A percentile compares a stretch with the other conserved stretches of the same genome.
phyloP scores from a whole-genome alignment of 1,284 basidiomycete species.

The Polyporus tsugae region DNA sequence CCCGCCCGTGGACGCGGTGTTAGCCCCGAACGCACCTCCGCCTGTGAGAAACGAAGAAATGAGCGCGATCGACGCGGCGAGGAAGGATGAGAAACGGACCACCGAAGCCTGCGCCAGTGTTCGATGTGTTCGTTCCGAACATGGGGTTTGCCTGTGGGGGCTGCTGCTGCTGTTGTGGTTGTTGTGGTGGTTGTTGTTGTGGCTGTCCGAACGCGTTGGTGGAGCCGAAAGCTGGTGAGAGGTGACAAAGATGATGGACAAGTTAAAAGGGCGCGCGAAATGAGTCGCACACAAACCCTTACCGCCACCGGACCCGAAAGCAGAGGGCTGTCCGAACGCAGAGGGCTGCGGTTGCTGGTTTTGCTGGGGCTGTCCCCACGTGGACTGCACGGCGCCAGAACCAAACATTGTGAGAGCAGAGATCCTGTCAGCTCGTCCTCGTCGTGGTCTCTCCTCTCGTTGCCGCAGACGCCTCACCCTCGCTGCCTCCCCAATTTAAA shows the following conservation, averaged over 20 bases:
- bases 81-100: conserved; percentile 53
- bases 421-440: conserved; percentile 37
- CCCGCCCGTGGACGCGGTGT: conserved; percentile 49
- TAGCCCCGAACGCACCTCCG: conserved; percentile 63
- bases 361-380: conserved; percentile 71
- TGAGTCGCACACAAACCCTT: conserved; percentile 41
- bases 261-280: conserved; percentile 43
- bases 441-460: conserved; percentile 35
- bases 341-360: conserved; percentile 53
- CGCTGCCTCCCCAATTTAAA: conserved; percentile 26
- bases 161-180: conserved; percentile 44
- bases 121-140: conserved; percentile 64
- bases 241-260: conserved; percentile 29
- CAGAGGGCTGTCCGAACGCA: conserved; percentile 53
- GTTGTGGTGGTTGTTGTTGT: conserved; percentile 51
- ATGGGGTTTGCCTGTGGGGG: conserved; percentile 78
- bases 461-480: conserved; percentile 24
- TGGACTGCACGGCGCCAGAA: conserved; percentile 56
- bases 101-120: conserved; percentile 56
- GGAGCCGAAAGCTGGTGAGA: conserved; percentile 51
- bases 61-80: conserved; percentile 7
- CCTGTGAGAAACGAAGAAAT: conserved; percentile 13
- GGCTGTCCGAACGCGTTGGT: conserved; percentile 57
- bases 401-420: conserved; percentile 60
- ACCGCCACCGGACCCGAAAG: conserved; percentile 55